phyloP scores from a whole-genome alignment of 179 eudicot species.

The Nepenthes alata region DNA sequence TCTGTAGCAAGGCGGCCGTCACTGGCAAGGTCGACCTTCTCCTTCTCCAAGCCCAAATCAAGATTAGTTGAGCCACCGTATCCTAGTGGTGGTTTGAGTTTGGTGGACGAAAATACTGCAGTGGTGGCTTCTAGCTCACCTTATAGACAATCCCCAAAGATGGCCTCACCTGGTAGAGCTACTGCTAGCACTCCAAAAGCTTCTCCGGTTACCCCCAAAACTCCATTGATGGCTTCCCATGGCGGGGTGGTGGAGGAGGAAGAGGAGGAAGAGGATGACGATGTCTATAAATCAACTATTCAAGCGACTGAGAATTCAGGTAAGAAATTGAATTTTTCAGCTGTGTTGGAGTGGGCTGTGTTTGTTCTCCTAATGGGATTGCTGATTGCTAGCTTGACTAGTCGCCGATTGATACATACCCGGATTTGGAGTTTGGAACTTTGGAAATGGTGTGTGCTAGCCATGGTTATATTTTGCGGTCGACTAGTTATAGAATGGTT shows the following conservation, averaged over 20 bases:
- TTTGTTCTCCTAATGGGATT: conserved; percentile 32
- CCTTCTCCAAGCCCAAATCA: conserved; percentile 53
- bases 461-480: conserved; percentile 52
- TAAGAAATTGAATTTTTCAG: conserved; percentile 26
- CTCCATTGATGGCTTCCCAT: conserved; percentile 29
- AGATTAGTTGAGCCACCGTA: conserved; percentile 55
- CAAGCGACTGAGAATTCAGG: conserved; percentile 13
- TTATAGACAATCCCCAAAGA: conserved; percentile 23
- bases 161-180: conserved; percentile 26
- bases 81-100: conserved; percentile 15
- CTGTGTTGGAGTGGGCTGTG: conserved; percentile 38
- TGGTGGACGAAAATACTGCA: conserved; percentile 16
- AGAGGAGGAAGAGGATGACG: conserved; percentile 37
- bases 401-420: conserved; percentile 16
- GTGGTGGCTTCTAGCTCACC: conserved; percentile 23
- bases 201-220: conserved; percentile 22
- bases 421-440: conserved; percentile 39
- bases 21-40: conserved; percentile 26
- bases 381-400: conserved; percentile 35
- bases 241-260: conserved; percentile 38
- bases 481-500: conserved; percentile 51
- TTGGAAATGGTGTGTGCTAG: conserved; percentile 79
- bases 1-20: conserved; percentile 21
- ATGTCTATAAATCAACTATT: conserved; percentile 32
- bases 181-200: conserved; percentile 15